Base-by-base conservation (phyloP, 2,329 filamentous ascomycete species). In the Xylariaceae sp. region DNA sequence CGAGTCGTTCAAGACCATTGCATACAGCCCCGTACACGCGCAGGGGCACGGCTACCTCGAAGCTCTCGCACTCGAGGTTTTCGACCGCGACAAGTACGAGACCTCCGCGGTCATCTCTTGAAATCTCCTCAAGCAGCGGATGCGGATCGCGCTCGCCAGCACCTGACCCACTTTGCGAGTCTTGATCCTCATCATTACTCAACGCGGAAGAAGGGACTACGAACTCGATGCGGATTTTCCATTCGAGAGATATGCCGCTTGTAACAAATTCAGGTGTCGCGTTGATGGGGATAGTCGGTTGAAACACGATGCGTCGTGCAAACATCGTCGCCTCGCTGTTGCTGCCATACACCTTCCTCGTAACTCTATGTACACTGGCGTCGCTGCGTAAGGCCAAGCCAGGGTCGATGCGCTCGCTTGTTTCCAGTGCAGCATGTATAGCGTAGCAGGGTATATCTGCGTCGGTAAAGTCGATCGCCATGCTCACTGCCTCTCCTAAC, bases 201-300 rank as follows among this genome's bases (percentile, higher is more conserved):
- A 22, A 38, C 24, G 34, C 38, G 7, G 52, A 50, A 9, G 75
- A 79, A 4, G 87, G 83, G 4, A 91, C 91, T 19, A 95, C 89
- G 64, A 98, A 98, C 65, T 97, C 90, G 43, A 98, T 81, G 1
- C 88, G 74, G 26, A 98, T 71, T 61, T 85, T 87, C 93, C 93
- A 98, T 51, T 89, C 85, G 19, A 96, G 70, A 49, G 79, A 86
- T 3, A 98, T 79, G 2, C 90, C 90, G 47, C 82, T 95, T 0
- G 93, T 98, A 35, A 94, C 78, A 52, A 98, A 95, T 49, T 93
- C 89, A 0, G 93, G 93, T 1, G 90, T 95, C 0, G 88, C 89
- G 12, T 75, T 76, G 15, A 85, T 76, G 0, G 93, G 93, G 37
- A 98, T 89, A 0, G 87, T 85, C 0, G 89, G 86, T 8, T 75